A percentile compares a stretch with the other conserved stretches of the same genome.
Conservation (phyloP, 73 alveolate species). For the Tetrahymena elliotti region DNA sequence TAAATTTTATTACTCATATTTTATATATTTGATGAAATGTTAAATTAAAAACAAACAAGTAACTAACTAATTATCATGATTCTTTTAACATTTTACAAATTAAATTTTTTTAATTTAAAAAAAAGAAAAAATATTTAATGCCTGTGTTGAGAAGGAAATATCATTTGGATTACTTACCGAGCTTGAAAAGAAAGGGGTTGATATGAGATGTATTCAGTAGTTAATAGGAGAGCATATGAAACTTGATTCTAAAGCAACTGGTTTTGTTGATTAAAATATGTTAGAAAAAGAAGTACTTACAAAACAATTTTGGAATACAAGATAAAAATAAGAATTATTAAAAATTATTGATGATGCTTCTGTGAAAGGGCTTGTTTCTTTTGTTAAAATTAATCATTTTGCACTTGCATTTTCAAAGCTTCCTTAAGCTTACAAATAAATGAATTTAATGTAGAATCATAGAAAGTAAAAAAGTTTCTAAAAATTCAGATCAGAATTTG, state of each 20-base stretch:
- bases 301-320: background rate
- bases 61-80: background rate
- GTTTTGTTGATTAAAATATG: background rate
- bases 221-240: background rate
- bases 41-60: background rate
- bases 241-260: background rate
- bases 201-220: background rate
- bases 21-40: background rate
- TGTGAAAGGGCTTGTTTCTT: background rate
- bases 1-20: background rate
- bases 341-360: background rate
- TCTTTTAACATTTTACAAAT: background rate
- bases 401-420: background rate
- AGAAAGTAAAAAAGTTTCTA: background rate
- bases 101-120: background rate
- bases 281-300: background rate
- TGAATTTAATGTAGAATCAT: background rate
- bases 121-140: background rate
- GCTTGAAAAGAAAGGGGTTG: background rate
- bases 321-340: background rate
- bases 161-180: background rate
- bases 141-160: background rate
- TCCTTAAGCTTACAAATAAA: background rate
- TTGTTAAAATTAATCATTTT: background rate
- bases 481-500: background rate